These are phyloP conservation scores for Mycosphaerella arachidis DNA, from an alignment of 2,329 filamentous ascomycete species.

Conservation along the genomic window DNA sequence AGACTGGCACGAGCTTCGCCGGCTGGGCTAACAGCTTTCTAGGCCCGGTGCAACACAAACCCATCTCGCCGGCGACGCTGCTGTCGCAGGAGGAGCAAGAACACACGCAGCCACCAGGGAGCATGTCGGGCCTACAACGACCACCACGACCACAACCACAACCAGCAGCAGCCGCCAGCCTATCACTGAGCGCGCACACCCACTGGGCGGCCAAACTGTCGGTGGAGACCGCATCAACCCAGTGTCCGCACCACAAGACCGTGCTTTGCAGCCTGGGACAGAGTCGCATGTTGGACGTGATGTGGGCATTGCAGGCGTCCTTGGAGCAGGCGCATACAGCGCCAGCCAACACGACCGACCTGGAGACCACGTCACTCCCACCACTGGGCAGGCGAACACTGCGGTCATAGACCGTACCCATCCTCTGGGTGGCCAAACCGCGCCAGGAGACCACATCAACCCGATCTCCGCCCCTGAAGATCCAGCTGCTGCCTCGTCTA, in stretches of 20 bases:
- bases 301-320: conserved; percentile 3
- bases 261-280: not conserved
- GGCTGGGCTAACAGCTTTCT: not conserved
- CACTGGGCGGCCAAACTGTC: not conserved
- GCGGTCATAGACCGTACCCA: conserved; percentile 1
- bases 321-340: conserved; percentile 2
- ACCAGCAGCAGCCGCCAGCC: not conserved
- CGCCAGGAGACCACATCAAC: conserved; percentile 14
- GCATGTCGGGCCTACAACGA: not conserved
- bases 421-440: conserved; percentile 1
- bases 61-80: conserved; percentile 34
- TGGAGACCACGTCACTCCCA: not conserved
- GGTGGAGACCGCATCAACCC: conserved; percentile 8
- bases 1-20: not conserved
- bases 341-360: not conserved
- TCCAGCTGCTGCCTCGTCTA: not conserved
- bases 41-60: not conserved
- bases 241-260: conserved; percentile 3
- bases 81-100: conserved; percentile 24
- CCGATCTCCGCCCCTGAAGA: conserved; percentile 15
- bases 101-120: not conserved
- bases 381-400: not conserved
- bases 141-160: conserved; percentile 1
- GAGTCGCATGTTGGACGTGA: conserved; percentile 6
- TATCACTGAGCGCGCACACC: conserved; percentile 3